A percentile compares a stretch with the other conserved stretches of the same genome.
phyloP scores from a whole-genome alignment of 2,329 filamentous ascomycete species.

The Tympanopsis confertula region DNA sequence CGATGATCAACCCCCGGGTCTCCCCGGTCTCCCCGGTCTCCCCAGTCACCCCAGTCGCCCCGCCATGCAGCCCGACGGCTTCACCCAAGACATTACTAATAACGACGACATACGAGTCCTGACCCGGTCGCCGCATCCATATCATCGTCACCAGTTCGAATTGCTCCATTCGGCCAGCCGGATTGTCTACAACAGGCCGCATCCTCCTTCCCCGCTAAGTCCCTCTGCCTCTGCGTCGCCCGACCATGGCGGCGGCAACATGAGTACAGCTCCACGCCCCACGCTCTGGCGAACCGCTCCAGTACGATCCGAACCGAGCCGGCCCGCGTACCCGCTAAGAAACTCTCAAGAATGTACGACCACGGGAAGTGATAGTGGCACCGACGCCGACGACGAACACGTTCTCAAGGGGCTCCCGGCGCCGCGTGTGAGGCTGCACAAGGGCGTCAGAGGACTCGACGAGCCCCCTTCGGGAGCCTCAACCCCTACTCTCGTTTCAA shows the following conservation, averaged over 20 bases:
- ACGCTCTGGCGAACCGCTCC: background rate
- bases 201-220: background rate
- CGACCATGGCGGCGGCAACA: background rate
- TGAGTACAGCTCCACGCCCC: background rate
- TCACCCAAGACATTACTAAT: no score
- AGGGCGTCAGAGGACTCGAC: background rate
- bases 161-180: background rate
- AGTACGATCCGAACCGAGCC: background rate
- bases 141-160: background rate
- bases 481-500: no score
- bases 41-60: no score
- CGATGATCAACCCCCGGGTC: no score
- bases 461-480: background rate
- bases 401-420: background rate
- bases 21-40: no score
- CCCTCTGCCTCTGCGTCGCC: background rate
- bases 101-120: background rate
- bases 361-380: background rate
- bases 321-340: no score
- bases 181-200: background rate
- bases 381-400: background rate
- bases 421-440: background rate
- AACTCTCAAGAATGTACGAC: no score
- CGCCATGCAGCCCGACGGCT: no score
- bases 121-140: background rate